A percentile compares a stretch with the other conserved stretches of the same genome.
Evolutionary conservation across 345 rosid species (phyloP).

Genomic region (Luvunga scandens): DNA sequence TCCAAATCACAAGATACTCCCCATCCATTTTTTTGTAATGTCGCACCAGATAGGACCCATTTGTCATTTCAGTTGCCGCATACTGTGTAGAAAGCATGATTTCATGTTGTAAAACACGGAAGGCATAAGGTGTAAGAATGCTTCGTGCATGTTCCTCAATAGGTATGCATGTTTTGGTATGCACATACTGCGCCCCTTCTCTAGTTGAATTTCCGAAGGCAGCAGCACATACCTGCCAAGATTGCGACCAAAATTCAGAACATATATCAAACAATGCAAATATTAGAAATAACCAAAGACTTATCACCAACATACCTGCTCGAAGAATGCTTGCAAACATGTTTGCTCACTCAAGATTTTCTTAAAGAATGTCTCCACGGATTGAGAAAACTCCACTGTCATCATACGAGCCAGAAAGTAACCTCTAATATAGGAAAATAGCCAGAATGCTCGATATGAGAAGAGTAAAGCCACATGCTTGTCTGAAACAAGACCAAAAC

Average conservation of each 20-base stretch:
- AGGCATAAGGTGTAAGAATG: conserved; percentile 77
- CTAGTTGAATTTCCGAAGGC: conserved; percentile 39
- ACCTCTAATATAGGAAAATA: conserved; percentile 54
- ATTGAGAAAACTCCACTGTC: conserved; percentile 64
- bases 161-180: conserved; percentile 68
- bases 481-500: conserved; percentile 76
- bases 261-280: background rate
- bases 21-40: conserved; percentile 86
- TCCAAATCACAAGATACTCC: conserved; percentile 69
- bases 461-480: conserved; percentile 73
- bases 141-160: conserved; percentile 83
- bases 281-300: background rate
- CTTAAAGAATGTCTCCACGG: conserved; percentile 57
- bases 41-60: conserved; percentile 69
- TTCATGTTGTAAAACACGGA: conserved; percentile 68
- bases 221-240: conserved; percentile 56
- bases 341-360: conserved; percentile 53
- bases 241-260: conserved; percentile 19
- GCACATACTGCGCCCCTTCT: conserved; percentile 45
- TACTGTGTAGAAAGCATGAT: conserved; percentile 78
- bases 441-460: conserved; percentile 68
- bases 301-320: conserved; percentile 55
- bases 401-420: conserved; percentile 68
- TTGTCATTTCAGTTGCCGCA: conserved; percentile 69
- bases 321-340: conserved; percentile 70